Evolutionary conservation across 1,284 basidiomycete genomes (phyloP).

Genomic region (Ganoderma leucocontextum): DNA sequence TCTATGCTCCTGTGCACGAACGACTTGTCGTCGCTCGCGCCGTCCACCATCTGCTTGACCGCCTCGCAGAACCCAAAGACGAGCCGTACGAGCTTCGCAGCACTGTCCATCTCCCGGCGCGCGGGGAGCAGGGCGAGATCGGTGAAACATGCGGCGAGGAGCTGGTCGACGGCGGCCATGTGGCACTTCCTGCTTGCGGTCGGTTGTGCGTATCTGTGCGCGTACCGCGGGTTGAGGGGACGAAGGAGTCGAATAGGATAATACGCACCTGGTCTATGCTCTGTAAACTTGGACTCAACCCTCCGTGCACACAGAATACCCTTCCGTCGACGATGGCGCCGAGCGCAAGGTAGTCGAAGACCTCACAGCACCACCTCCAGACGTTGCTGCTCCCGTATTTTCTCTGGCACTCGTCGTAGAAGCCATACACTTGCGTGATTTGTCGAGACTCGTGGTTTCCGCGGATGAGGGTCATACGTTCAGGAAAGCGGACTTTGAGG

Average conservation of each 20-base stretch:
- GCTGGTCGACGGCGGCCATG: conserved; percentile 59
- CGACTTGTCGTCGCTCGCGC: conserved; percentile 43
- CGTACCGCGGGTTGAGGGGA: conserved; percentile 11
- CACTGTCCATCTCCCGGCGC: conserved; percentile 46
- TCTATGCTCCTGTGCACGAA: conserved; percentile 47
- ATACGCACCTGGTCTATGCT: conserved; percentile 83
- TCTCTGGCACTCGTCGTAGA: conserved; percentile 98
- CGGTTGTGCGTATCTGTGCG: conserved; percentile 92
- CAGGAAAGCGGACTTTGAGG: conserved; percentile 98
- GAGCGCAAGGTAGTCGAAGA: conserved; percentile 96
- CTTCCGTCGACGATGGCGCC: conserved; percentile 96
- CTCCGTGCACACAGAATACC: conserved; percentile 94
- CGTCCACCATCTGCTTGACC: conserved; percentile 47
- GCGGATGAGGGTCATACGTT: conserved; percentile 96
- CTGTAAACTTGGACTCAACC: conserved; percentile 87
- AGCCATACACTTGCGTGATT: conserved; percentile 99
- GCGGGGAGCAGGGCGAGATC: conserved; percentile 53
- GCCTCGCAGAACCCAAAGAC: conserved; percentile 53
- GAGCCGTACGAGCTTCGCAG: conserved; percentile 51
- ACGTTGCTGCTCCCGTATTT: conserved; percentile 97
- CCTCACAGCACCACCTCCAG: conserved; percentile 98
- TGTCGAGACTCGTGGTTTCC: conserved; percentile 99
- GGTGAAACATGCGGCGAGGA: conserved; percentile 45
- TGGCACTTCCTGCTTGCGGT: conserved; percentile 98
- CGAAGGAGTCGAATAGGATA: background rate